These are phyloP conservation scores for Bipolaris sorokiniana DNA, from an alignment of 2,329 filamentous ascomycete species.

Conservation along the genomic window DNA sequence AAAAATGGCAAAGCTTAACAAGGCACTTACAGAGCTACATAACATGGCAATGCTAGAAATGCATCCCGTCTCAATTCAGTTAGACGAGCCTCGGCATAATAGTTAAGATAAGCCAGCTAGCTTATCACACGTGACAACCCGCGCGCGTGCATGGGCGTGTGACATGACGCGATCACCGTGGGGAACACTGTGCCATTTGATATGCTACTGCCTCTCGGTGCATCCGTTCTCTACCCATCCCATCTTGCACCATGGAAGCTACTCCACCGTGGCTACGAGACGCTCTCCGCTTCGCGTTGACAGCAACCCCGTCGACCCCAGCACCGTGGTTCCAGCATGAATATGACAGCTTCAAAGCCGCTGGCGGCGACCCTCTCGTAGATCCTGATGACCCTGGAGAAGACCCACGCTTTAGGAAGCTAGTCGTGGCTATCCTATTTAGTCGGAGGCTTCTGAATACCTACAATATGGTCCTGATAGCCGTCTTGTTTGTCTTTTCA, in stretches of 20 bases:
- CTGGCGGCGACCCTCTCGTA: constrained; percentile 21
- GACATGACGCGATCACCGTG: constrained; percentile 20
- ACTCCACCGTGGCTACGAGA: constrained; percentile 30
- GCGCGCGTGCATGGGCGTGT: constrained; percentile 1
- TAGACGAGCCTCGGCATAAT: constrained; percentile 15
- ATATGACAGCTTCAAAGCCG: constrained; percentile 7
- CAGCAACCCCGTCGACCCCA: constrained; percentile 32
- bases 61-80: constrained; percentile 9
- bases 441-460: constrained; percentile 47
- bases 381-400: constrained; percentile 43
- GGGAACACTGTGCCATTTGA: constrained; percentile 14
- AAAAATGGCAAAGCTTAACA: neutral
- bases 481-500: constrained; percentile 47
- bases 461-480: constrained; percentile 51
- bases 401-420: constrained; percentile 44
- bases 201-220: constrained; percentile 8
- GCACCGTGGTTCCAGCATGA: constrained; percentile 21
- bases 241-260: constrained; percentile 11
- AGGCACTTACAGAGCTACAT: neutral
- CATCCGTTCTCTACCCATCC: constrained; percentile 2
- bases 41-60: neutral
- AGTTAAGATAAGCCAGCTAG: neutral
- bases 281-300: constrained; percentile 32
- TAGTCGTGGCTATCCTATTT: constrained; percentile 49
- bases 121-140: constrained; percentile 23